Conservation (phyloP, 106 monocot genomes). For the Acorus gramineus region DNA sequence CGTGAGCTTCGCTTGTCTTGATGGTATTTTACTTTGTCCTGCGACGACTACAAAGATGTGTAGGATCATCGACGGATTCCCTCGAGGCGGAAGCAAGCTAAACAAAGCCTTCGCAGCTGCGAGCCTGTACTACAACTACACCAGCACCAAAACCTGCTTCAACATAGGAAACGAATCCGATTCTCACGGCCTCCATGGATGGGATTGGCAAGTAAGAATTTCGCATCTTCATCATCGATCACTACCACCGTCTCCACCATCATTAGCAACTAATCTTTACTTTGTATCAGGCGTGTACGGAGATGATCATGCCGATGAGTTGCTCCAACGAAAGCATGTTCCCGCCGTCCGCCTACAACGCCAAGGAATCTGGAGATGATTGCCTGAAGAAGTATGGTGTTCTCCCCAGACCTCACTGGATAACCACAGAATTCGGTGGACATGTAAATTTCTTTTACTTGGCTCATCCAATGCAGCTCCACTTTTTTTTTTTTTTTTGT, state of each 20-base stretch:
- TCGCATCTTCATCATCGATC: neutral
- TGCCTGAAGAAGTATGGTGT: conserved; percentile 48
- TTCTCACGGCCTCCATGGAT: conserved; percentile 66
- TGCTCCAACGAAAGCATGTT: conserved; percentile 70
- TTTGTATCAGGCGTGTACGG: conserved; percentile 58
- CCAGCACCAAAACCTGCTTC: conserved; percentile 44
- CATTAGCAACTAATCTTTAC: neutral
- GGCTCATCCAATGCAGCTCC: neutral
- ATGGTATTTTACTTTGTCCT: neutral
- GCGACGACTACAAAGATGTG: conserved; percentile 51
- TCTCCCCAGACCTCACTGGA: conserved; percentile 68
- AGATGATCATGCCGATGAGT: conserved; percentile 93
- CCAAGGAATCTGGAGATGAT: conserved; percentile 19
- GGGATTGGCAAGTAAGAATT: conserved; percentile 68
- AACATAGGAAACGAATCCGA: conserved; percentile 40
- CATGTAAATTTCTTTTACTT: conserved; percentile 25
- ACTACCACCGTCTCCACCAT: neutral
- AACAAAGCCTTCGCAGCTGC: conserved; percentile 63
- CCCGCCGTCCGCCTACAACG: conserved; percentile 38
- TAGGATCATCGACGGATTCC: conserved; percentile 64
- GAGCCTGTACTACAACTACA: conserved; percentile 74
- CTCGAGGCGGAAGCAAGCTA: conserved; percentile 28
- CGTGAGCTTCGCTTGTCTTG: neutral
- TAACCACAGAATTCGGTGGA: conserved; percentile 82
- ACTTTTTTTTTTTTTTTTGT: neutral